Evolutionary conservation across 1,284 basidiomycete species (phyloP), one percentile per base, ranked within the genome.

Genomic region (Sparassis latifolia): DNA sequence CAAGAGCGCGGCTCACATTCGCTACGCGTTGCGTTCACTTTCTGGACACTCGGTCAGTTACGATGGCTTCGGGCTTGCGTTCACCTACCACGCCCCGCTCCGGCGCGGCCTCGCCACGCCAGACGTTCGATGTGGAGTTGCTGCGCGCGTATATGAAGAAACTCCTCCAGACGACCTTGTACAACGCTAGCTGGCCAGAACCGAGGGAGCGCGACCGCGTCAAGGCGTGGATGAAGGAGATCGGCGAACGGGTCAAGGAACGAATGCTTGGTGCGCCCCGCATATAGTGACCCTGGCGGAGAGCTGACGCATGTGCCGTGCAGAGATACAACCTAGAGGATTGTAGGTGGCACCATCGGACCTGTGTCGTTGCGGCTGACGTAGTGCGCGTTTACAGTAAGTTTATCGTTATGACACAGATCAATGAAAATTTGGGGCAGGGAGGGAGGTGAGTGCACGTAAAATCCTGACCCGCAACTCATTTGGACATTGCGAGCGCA

Each of bases 381-480:
- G 29, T 40, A 43, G 30, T n/a, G 42, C 55, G 38, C 31, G 49
- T 20, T 58, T 47, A 57, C 20, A 90, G 87, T 63, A 91, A 91
- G 73, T 91, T 88, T 63, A 80, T 90, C 52, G 88, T 91, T 42
- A 71, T 89, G 48, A 88, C 87, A 40, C 87, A 89, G 62, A 83
- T 89, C 55, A 86, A 81, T 64, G 86, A 89, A 72, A 90, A 90
- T 61, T 69, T 79, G 51, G 85, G 85, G 4, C 88, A 91, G 66
- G 88, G 86, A 50, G 86, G 85, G 60, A 78, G 87, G 87, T 89
- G 59, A 65, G 78, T 59, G 40, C 12, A 20, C 57, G 35, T 44
- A 49, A 53, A 49, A 43, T 42, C 42, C 39, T 29, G 32, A 39
- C 44, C n/a, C 43, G 29, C 35, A 48, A n/a, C 29, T 29, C 50